These are phyloP conservation scores for Filobasidium floriforme DNA, from an alignment of 768 basidiomycete species.

Conservation along the genomic window DNA sequence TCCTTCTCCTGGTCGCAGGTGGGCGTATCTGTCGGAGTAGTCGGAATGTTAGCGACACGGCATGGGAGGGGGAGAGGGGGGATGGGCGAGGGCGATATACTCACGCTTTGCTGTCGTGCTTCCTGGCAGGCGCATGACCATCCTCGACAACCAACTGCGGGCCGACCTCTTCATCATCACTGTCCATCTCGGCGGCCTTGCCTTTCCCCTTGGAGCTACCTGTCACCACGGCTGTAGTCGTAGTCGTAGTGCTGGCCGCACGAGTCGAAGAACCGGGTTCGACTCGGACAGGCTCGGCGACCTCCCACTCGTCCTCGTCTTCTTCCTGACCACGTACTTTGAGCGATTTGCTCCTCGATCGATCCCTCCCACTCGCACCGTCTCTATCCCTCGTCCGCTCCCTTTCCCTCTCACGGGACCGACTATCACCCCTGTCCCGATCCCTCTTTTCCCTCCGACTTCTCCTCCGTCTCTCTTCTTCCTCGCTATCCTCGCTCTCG, in stretches of 20 bases:
- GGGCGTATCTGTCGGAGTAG: conserved; percentile 55
- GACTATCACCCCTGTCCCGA: conserved; percentile 39
- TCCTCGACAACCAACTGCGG: conserved; percentile 59
- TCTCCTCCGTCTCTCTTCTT: conserved; percentile 48
- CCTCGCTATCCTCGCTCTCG: conserved; percentile 45
- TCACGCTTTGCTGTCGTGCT: conserved; percentile 54
- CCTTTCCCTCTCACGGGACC: conserved; percentile 40
- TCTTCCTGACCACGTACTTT: conserved; percentile 21
- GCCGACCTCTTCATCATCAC: conserved; percentile 65
- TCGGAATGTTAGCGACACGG: background rate
- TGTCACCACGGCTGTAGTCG: conserved; percentile 17
- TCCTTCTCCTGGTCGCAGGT: conserved; percentile 89
- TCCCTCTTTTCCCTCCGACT: conserved; percentile 36
- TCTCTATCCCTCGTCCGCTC: conserved; percentile 30
- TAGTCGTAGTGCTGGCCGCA: conserved; percentile 16
- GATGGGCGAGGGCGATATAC: conserved; percentile 19
- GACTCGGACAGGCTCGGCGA: conserved; percentile 15
- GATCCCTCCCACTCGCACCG: conserved; percentile 11
- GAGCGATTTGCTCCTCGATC: conserved; percentile 1
- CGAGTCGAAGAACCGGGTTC: background rate
- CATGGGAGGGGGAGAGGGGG: background rate
- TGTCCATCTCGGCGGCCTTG: conserved; percentile 47
- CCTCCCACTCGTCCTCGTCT: conserved; percentile 26
- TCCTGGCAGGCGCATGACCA: conserved; percentile 55
- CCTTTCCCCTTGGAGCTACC: background rate